Base-by-base conservation (phyloP, 1,139 yeast genomes). In the Suzukiozyma palmioleophila region DNA sequence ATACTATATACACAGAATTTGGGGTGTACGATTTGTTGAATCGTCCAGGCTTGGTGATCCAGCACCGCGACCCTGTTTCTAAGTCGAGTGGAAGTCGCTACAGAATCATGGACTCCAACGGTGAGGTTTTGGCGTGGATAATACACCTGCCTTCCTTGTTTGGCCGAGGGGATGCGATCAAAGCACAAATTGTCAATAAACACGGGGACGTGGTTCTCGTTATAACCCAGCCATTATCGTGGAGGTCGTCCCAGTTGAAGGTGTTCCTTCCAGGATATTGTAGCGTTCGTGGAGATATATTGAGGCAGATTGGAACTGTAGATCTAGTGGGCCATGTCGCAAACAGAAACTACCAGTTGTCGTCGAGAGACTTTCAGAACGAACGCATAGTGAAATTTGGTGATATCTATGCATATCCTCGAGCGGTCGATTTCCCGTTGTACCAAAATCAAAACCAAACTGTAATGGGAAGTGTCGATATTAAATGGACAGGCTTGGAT, bases 401-500 rank as follows among this genome's bases (percentile, higher is more conserved):
- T 8, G 31, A 28, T 13, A 28, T 28, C 10, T 28, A n/a, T 14
- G 14, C 31, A 8, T 28, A 5, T 12, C 36, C 36, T 6, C 12
- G n/a, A n/a, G 24, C 26, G 3, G 14, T 8, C 21, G 36, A 33
- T 15, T 25, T 33, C 9, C 29, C 29, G 3, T 30, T 30, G 13
- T 8, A 22, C 12, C 9, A 16, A 3, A 7, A 14, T 16, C 15
- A 14, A 13, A 12, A 25, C 10, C 26, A 13, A 7, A 21, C 24
- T 8, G 31, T 12, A 13, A 8, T 13, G 4, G 36, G 30, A 7
- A 3, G 26, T 13, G 30, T 33, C 8, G 36, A 33, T 15, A 25
- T 15, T 24, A 33, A 26, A 14, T 33, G 36, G 36, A 13, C 31
- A 13, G 31, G 31, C 10, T 14, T 28, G 14, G 16, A 28, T 28